Percentiles rank a stretch among this genome's conserved stretches.
These are phyloP conservation scores for Yarrowia alimentaria DNA, from an alignment of 805 yeast species.

Conservation along the genomic window DNA sequence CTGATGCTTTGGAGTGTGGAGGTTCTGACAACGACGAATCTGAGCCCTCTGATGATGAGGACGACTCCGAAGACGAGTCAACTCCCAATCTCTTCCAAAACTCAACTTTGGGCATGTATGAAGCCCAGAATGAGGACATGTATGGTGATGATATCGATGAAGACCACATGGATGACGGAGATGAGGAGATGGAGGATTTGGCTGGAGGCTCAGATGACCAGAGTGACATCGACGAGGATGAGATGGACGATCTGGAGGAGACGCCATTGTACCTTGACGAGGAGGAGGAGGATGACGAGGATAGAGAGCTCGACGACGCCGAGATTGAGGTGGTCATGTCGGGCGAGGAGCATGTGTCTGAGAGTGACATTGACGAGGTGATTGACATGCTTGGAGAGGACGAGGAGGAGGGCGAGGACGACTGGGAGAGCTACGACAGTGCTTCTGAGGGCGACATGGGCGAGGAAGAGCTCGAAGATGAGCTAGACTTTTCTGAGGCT, in stretches of 20 bases:
- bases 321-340: constrained; percentile 6
- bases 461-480: constrained; percentile 15
- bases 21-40: constrained; percentile 34
- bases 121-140: constrained; percentile 69
- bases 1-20: constrained; percentile 30
- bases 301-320: constrained; percentile 5
- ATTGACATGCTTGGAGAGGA: too few species aligned
- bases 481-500: constrained; percentile 21
- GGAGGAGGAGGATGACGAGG: constrained; percentile 17
- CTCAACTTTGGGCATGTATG: constrained; percentile 93
- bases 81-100: constrained; percentile 81
- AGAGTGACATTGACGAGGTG: constrained; percentile 21
- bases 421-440: constrained; percentile 14
- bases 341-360: constrained; percentile 21
- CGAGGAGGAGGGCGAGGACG: constrained; percentile 27
- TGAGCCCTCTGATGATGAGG: constrained; percentile 48
- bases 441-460: constrained; percentile 5
- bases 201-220: too few species aligned
- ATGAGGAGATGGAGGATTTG: constrained; percentile 28
- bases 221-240: constrained; percentile 23
- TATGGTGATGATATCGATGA: too few species aligned
- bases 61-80: constrained; percentile 33
- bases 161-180: too few species aligned
- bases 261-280: constrained; percentile 8
- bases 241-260: constrained; percentile 24